Evolutionary conservation across 2,329 filamentous ascomycete genomes (phyloP).

Genomic region (Fusarium pilosicola): DNA sequence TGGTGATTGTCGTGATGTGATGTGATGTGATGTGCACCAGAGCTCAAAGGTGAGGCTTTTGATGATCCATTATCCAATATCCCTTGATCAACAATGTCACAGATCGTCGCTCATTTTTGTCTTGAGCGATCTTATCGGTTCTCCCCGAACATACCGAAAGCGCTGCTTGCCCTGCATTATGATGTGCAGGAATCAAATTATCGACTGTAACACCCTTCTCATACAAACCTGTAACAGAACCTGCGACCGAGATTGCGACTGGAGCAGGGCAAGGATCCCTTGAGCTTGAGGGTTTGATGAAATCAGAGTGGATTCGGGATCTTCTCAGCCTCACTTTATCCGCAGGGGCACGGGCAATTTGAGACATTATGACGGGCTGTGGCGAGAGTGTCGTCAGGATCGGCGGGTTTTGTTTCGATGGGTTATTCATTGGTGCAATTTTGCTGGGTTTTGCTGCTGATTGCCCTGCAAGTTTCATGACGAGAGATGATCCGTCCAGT

Average conservation of each 20-base stretch:
- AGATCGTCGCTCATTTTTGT: background rate
- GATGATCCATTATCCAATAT: slow-evolving; percentile 13
- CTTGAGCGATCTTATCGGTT: slow-evolving; percentile 6
- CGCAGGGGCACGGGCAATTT: slow-evolving; percentile 28
- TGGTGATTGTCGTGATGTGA: slow-evolving; percentile 18
- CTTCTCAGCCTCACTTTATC: slow-evolving; percentile 31
- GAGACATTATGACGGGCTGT: slow-evolving; percentile 22
- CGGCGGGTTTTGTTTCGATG: slow-evolving; percentile 6
- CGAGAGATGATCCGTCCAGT: slow-evolving; percentile 8
- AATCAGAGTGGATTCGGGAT: slow-evolving; percentile 11
- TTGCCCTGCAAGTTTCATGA: slow-evolving; percentile 8
- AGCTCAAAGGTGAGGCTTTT: slow-evolving; percentile 18
- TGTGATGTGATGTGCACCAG: slow-evolving; percentile 9
- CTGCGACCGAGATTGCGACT: slow-evolving; percentile 37
- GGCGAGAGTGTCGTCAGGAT: slow-evolving; percentile 32
- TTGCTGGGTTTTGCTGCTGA: slow-evolving; percentile 6
- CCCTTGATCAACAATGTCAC: background rate
- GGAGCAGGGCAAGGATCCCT: slow-evolving; percentile 13
- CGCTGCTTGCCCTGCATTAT: slow-evolving; percentile 4
- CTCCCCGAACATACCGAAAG: background rate
- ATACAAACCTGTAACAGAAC: slow-evolving; percentile 39
- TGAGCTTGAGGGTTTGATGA: background rate
- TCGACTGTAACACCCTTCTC: slow-evolving; percentile 11
- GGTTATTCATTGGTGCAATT: slow-evolving; percentile 16
- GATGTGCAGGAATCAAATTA: slow-evolving; percentile 18